A percentile compares a stretch with the other conserved stretches of the same genome.
phyloP scores from a whole-genome alignment of 441 rosid genomes.

The Erysimum cheiri region DNA sequence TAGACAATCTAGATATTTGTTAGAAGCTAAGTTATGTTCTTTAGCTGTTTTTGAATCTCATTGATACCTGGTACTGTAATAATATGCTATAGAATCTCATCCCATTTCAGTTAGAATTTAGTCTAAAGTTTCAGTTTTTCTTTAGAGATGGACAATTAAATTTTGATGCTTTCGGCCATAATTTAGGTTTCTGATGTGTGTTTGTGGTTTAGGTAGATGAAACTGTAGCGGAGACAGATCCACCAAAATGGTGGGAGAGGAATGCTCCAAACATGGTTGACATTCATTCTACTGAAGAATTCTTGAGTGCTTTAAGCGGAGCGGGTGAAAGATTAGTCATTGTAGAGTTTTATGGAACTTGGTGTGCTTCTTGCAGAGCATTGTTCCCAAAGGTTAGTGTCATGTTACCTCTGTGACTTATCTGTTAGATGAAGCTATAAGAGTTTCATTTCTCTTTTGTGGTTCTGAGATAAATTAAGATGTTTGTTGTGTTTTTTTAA shows the following conservation, averaged over 20 bases:
- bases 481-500: slow-evolving; percentile 3
- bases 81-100: background rate
- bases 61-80: background rate
- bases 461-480: background rate
- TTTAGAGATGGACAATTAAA: too few species aligned
- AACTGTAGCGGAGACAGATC: slow-evolving; percentile 67
- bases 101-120: background rate
- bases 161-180: background rate
- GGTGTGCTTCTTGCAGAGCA: slow-evolving; percentile 98
- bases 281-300: slow-evolving; percentile 91
- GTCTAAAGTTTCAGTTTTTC: slow-evolving; percentile 23
- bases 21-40: slow-evolving; percentile 18
- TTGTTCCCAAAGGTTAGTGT: slow-evolving; percentile 80
- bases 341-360: slow-evolving; percentile 97
- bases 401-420: background rate
- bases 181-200: slow-evolving; percentile 8
- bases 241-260: slow-evolving; percentile 98
- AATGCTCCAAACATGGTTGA: slow-evolving; percentile 90
- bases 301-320: slow-evolving; percentile 73
- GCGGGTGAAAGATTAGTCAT: slow-evolving; percentile 93
- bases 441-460: background rate
- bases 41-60: slow-evolving; percentile 11
- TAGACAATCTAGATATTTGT: background rate
- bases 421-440: background rate
- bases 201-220: slow-evolving; percentile 38